A percentile compares a stretch with the other conserved stretches of the same genome.
phyloP scores from a whole-genome alignment of 202 grass and related monocot species.

The Bolboschoenoplectus hybrid region DNA sequence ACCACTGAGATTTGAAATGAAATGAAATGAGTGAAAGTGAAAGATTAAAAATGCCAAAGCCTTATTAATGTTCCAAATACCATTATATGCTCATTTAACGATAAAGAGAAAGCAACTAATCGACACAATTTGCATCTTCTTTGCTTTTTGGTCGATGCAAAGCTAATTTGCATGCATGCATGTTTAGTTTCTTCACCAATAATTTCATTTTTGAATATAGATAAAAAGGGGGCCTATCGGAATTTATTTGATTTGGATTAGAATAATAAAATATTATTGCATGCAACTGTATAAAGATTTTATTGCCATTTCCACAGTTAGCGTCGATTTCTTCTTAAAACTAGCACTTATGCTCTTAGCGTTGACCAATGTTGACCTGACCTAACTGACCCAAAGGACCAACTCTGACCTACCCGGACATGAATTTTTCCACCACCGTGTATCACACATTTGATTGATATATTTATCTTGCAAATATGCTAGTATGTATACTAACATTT shows the following conservation, averaged over 20 bases:
- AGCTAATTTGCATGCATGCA: constrained; percentile 16
- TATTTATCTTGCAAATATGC: too few species aligned
- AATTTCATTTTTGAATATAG: background rate
- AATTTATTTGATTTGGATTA: constrained; percentile 33
- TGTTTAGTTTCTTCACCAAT: background rate
- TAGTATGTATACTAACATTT: too few species aligned
- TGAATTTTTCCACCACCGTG: too few species aligned
- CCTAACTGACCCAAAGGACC: too few species aligned
- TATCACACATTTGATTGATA: too few species aligned
- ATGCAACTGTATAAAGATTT: background rate
- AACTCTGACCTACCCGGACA: too few species aligned
- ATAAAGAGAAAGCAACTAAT: constrained; percentile 25
- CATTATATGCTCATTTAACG: constrained; percentile 8
- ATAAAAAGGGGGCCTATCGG: background rate
- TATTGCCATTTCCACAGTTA: background rate
- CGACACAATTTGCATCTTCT: constrained; percentile 23
- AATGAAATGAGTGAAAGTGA: background rate
- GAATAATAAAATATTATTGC: background rate
- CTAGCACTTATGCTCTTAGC: background rate
- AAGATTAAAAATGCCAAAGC: background rate
- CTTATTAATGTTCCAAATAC: constrained; percentile 20
- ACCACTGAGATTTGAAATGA: background rate
- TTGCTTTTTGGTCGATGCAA: constrained; percentile 27
- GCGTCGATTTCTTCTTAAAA: background rate
- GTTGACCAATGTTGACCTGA: background rate